Base-by-base conservation (phyloP, 1,284 basidiomycete genomes). In the Malassezia equina region DNA sequence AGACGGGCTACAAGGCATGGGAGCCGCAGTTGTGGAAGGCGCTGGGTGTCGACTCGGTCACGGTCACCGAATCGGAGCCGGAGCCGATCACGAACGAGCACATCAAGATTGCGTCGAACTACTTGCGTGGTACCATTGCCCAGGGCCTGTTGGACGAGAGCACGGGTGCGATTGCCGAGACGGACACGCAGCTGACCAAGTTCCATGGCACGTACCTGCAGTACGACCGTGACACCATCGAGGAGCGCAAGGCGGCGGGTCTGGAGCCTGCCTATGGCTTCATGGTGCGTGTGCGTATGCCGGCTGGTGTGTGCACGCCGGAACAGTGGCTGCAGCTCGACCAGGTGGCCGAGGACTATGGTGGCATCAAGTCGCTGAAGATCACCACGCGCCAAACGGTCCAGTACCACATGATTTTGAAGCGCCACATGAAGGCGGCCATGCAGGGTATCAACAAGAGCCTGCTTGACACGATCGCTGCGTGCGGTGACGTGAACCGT, bases 401-500 rank as follows among this genome's bases (percentile, higher is more conserved):
- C 84, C 93, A 99, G 78, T 98, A 95, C 82, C 93, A 99, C 77
- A 93, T 93, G 60, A 86, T 99, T 65, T 86, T 98, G 79, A 99
- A 99, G 81, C 82, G 82, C 63, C 88, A 98, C 76, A 78, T 98
- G 75, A 98, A 98, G 79, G 84, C 86, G 36, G 87, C 90, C 19
- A 96, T 99, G 73, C 90, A 94, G 78, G 88, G 85, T 55, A 96
- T 98, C 77, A 99, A 98, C 78, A 81, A 85, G 57, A 84, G 81
- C 28, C 75, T 95, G 67, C 80, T 99, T 59, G 94, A 98, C 78
- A 98, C 94, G 4, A 84, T 98, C 59, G 93, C 93, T 44, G 93
- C 94, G 25, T 98, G 94, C 69, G 94, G 93, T 75, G 93, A 99
- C 75, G 94, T 98, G 51, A 98, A 91, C 66, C 64, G 90, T 64